Percentiles rank a stretch among this genome's conserved stretches.
Evolutionary conservation across 352 stramenopile species (phyloP).

Genomic region (Pythium volutum): DNA sequence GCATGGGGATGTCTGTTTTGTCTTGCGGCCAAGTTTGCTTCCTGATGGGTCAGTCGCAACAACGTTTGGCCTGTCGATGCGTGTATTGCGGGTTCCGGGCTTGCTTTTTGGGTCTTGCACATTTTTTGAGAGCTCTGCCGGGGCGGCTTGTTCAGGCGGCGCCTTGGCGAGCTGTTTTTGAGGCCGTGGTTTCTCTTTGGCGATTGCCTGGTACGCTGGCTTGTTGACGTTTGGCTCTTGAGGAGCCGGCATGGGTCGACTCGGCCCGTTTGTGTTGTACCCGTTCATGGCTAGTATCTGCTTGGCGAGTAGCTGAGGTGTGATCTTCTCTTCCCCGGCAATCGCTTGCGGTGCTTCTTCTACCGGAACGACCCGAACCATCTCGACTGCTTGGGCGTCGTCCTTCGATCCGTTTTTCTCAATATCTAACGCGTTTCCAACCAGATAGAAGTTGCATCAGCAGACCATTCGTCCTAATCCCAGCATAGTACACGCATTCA

Average conservation of each 20-base stretch:
- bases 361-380: not conserved
- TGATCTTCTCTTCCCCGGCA: slow-evolving; percentile 31
- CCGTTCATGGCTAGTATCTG: slow-evolving; percentile 68
- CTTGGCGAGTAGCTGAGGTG: slow-evolving; percentile 54
- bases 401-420: slow-evolving; percentile 32
- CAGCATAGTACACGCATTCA: not conserved
- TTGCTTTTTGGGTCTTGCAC: too few species aligned
- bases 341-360: not conserved
- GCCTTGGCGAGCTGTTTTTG: too few species aligned
- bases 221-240: too few species aligned
- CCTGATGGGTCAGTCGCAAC: too few species aligned
- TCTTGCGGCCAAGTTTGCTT: too few species aligned
- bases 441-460: not conserved
- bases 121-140: too few species aligned
- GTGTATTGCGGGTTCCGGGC: too few species aligned
- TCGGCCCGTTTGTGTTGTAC: slow-evolving; percentile 20
- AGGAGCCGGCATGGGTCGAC: not conserved
- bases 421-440: slow-evolving; percentile 30
- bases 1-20: too few species aligned
- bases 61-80: too few species aligned
- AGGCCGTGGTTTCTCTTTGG: too few species aligned
- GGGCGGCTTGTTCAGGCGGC: too few species aligned
- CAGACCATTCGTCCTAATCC: not conserved
- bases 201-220: too few species aligned
- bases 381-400: not conserved